A percentile compares a stretch with the other conserved stretches of the same genome.
These are phyloP conservation scores for Globisporangium radiosum DNA, from an alignment of 352 stramenopile genomes.

Conservation along the genomic window DNA sequence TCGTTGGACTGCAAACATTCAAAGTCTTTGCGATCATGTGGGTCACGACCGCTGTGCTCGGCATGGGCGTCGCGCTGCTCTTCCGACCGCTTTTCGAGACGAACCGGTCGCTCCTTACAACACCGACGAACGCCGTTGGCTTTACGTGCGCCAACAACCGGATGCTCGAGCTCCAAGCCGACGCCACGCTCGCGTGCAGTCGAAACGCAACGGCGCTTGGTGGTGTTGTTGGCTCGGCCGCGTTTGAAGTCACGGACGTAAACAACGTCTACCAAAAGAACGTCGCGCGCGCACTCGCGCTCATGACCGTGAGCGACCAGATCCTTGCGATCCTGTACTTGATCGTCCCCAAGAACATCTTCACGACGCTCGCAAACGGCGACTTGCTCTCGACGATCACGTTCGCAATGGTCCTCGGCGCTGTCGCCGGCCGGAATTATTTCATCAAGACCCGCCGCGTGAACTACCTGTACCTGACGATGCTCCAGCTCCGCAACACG, in stretches of 20 bases:
- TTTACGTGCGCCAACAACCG: slow-evolving; percentile 43
- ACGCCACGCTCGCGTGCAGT: not conserved
- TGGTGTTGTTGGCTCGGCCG: slow-evolving; percentile 11
- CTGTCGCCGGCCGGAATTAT: slow-evolving; percentile 45
- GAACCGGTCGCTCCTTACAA: slow-evolving; percentile 9
- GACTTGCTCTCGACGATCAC: slow-evolving; percentile 59
- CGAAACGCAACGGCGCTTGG: slow-evolving; percentile 5
- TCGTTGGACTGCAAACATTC: slow-evolving; percentile 60
- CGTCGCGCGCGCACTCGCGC: slow-evolving; percentile 24
- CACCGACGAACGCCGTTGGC: slow-evolving; percentile 26
- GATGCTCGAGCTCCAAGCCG: slow-evolving; percentile 11
- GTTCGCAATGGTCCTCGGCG: slow-evolving; percentile 62
- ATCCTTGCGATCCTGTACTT: slow-evolving; percentile 50
- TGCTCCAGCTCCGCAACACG: slow-evolving; percentile 63
- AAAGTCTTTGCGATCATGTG: slow-evolving; percentile 54
- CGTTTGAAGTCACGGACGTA: slow-evolving; percentile 41
- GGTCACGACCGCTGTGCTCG: slow-evolving; percentile 38
- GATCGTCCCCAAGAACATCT: slow-evolving; percentile 66
- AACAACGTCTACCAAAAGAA: slow-evolving; percentile 47
- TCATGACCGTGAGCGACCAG: slow-evolving; percentile 52
- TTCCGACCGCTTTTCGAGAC: slow-evolving; percentile 56
- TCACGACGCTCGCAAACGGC: slow-evolving; percentile 33
- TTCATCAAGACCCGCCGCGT: slow-evolving; percentile 48
- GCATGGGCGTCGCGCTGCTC: slow-evolving; percentile 44
- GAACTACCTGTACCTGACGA: slow-evolving; percentile 65